These are phyloP conservation scores for Heliamphora pulchella DNA, from an alignment of 179 eudicot species.

Conservation along the genomic window DNA sequence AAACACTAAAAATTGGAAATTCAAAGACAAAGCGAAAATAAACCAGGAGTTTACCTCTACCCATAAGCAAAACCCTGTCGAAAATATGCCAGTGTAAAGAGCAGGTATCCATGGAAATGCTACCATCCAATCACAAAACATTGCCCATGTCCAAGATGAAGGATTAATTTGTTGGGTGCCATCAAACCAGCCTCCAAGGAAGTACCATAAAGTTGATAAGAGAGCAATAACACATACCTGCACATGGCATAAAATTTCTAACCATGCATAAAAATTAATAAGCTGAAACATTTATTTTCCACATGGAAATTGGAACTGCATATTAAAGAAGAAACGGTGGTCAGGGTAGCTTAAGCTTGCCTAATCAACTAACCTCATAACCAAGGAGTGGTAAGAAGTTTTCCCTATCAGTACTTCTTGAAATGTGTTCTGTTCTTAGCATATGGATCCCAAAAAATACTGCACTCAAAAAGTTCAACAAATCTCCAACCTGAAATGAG, in stretches of 20 bases:
- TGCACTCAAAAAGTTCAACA: slow-evolving; percentile 39
- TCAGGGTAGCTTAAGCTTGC: neutral
- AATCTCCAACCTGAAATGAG: slow-evolving; percentile 35
- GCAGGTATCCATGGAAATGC: slow-evolving; percentile 72
- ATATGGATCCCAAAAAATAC: slow-evolving; percentile 41
- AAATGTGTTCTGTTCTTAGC: slow-evolving; percentile 40
- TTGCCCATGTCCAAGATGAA: slow-evolving; percentile 36
- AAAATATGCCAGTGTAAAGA: slow-evolving; percentile 57
- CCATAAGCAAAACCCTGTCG: slow-evolving; percentile 68
- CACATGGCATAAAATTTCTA: slow-evolving; percentile 13
- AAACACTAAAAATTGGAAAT: neutral
- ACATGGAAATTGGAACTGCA: neutral
- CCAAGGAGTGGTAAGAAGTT: slow-evolving; percentile 39
- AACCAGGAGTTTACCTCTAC: slow-evolving; percentile 44
- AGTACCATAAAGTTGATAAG: slow-evolving; percentile 17
- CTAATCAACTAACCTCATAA: slow-evolving; percentile 31
- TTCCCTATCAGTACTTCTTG: slow-evolving; percentile 31
- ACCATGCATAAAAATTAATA: slow-evolving; percentile 1
- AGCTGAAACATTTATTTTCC: neutral
- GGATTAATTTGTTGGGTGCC: slow-evolving; percentile 10
- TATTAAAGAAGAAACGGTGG: neutral
- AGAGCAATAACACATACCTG: slow-evolving; percentile 21
- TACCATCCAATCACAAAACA: slow-evolving; percentile 31
- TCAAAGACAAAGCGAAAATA: neutral
- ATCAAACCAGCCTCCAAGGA: slow-evolving; percentile 12